phyloP scores from a whole-genome alignment of 345 rosid species.

The Lumnitzera racemosa region DNA sequence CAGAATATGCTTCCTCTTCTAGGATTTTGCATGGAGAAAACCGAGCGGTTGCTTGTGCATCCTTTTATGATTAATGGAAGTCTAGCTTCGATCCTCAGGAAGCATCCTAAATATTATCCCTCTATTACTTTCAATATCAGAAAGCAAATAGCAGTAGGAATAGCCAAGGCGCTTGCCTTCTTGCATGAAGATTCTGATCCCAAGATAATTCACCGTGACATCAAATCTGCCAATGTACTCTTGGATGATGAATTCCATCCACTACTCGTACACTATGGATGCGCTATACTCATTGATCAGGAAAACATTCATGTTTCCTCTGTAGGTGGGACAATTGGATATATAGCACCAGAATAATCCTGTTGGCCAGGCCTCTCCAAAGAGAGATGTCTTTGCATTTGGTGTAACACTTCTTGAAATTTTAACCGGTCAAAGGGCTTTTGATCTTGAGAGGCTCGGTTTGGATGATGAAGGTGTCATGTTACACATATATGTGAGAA shows the following conservation, averaged over 20 bases:
- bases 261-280: slow-evolving; percentile 6
- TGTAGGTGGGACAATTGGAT: neutral
- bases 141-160: slow-evolving; percentile 7
- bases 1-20: slow-evolving; percentile 4
- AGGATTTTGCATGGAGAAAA: slow-evolving; percentile 1
- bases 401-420: neutral
- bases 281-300: slow-evolving; percentile 4
- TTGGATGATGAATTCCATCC: slow-evolving; percentile 8
- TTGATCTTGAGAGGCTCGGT: no score
- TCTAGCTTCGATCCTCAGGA: neutral
- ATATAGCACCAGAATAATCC: neutral
- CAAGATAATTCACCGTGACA: slow-evolving; percentile 4
- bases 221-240: slow-evolving; percentile 4
- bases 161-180: slow-evolving; percentile 8
- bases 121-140: slow-evolving; percentile 3
- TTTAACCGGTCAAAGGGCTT: neutral
- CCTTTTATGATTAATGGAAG: neutral
- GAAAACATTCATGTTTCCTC: neutral
- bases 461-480: no score
- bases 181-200: slow-evolving; percentile 1
- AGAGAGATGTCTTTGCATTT: neutral
- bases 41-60: slow-evolving; percentile 1
- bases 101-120: neutral
- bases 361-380: neutral
- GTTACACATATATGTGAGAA: no score